A percentile compares a stretch with the other conserved stretches of the same genome.
phyloP scores from a whole-genome alignment of 2,329 filamentous ascomycete species.

The Alternaria sp. region DNA sequence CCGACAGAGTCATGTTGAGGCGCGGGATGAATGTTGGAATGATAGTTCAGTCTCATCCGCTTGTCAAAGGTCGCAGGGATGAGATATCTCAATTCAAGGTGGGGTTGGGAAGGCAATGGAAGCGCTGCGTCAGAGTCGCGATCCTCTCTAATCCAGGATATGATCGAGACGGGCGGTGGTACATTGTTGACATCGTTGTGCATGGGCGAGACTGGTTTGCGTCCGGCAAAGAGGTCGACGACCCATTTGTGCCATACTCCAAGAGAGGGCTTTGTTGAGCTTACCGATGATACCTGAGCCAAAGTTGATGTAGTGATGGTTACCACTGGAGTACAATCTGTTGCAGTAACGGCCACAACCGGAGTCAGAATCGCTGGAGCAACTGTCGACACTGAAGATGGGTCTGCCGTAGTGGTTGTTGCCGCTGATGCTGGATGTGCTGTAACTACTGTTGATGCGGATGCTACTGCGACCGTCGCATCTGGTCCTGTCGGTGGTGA shows the following conservation, averaged over 20 bases:
- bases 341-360: background rate
- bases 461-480: background rate
- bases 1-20: background rate
- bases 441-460: background rate
- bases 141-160: background rate
- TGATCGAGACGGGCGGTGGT: background rate
- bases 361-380: background rate
- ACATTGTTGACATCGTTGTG: background rate
- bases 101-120: background rate
- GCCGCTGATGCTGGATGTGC: background rate
- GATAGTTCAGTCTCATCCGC: background rate
- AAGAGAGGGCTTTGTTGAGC: background rate
- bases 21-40: conserved; percentile 1
- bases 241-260: conserved; percentile 8
- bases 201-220: background rate
- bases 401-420: background rate
- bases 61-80: background rate
- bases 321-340: background rate
- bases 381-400: background rate
- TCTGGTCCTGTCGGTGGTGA: background rate
- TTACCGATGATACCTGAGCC: background rate
- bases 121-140: background rate
- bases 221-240: conserved; percentile 19
- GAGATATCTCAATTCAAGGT: conserved; percentile 4
- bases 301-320: background rate